phyloP scores from a whole-genome alignment of 306 rosid genomes.

The Aeschynomene evenia region DNA sequence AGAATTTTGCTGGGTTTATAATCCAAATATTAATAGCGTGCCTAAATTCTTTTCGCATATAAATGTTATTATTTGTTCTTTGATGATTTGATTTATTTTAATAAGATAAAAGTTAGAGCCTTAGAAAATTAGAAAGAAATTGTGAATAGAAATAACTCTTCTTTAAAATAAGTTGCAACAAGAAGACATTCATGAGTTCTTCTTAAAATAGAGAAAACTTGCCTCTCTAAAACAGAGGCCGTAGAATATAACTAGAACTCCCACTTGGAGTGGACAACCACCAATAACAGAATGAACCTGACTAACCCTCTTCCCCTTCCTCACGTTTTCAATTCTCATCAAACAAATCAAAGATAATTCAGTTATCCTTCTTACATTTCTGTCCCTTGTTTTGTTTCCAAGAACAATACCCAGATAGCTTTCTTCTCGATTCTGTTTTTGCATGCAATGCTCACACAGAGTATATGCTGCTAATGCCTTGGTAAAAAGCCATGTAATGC shows the following conservation, averaged over 20 bases:
- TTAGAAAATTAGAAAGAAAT: no score
- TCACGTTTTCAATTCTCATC: constrained; percentile 25
- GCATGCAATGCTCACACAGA: not conserved
- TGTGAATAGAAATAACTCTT: no score
- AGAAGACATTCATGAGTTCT: not conserved
- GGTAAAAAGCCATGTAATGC: constrained; percentile 5
- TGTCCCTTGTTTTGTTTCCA: not conserved
- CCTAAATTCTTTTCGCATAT: no score
- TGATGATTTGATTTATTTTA: no score
- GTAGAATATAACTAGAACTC: constrained; percentile 15
- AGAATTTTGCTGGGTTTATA: no score
- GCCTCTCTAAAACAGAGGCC: constrained; percentile 25
- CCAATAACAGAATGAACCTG: constrained; percentile 34
- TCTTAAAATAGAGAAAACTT: constrained; percentile 37
- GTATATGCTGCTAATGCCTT: not conserved
- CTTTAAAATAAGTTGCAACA: no score
- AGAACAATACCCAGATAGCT: not conserved
- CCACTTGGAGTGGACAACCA: constrained; percentile 49
- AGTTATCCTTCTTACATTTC: not conserved
- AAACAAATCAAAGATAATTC: not conserved
- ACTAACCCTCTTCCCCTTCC: constrained; percentile 15
- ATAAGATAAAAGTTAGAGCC: no score
- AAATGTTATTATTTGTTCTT: no score
- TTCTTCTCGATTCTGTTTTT: not conserved
- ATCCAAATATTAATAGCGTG: no score